Evolutionary conservation across 2,329 filamentous ascomycete species (phyloP).

Genomic region (Chrysoporthe puriensis): DNA sequence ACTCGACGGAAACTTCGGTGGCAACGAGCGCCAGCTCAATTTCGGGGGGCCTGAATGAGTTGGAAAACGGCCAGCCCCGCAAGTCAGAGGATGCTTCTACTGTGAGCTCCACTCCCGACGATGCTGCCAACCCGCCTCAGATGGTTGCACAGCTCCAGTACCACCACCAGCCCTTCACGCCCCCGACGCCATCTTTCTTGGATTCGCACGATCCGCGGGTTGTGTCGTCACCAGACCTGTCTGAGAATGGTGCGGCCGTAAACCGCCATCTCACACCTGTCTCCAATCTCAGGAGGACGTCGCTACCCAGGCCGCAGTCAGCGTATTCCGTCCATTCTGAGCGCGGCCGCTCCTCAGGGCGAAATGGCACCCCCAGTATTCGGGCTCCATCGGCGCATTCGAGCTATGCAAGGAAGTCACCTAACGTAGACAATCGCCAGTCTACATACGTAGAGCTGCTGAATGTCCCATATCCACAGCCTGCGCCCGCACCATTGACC

Average conservation of each 20-base stretch:
- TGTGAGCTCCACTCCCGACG: slow-evolving; percentile 55
- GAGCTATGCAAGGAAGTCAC: slow-evolving; percentile 50
- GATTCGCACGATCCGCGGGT: slow-evolving; percentile 46
- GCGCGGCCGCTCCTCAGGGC: slow-evolving; percentile 64
- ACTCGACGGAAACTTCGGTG: slow-evolving; percentile 56
- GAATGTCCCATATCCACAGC: slow-evolving; percentile 79
- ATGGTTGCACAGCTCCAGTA: slow-evolving; percentile 64
- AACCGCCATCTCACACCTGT: slow-evolving; percentile 67
- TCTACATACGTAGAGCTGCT: slow-evolving; percentile 63
- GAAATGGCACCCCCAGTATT: slow-evolving; percentile 46
- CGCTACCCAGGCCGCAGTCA: slow-evolving; percentile 72
- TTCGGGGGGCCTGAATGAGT: slow-evolving; percentile 52
- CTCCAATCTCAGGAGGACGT: slow-evolving; percentile 58
- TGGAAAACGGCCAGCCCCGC: slow-evolving; percentile 44
- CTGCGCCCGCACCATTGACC: slow-evolving; percentile 65
- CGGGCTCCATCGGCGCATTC: slow-evolving; percentile 54
- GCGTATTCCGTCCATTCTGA: slow-evolving; percentile 78
- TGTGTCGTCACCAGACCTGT: slow-evolving; percentile 55
- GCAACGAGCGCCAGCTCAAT: slow-evolving; percentile 61
- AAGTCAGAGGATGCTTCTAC: slow-evolving; percentile 49
- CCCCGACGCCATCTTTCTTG: slow-evolving; percentile 46
- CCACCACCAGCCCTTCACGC: slow-evolving; percentile 55
- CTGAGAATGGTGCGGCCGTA: slow-evolving; percentile 54
- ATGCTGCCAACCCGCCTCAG: slow-evolving; percentile 44
- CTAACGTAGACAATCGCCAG: slow-evolving; percentile 50